Base-by-base conservation (phyloP, 768 basidiomycete species). In the Lactarius vividus region DNA sequence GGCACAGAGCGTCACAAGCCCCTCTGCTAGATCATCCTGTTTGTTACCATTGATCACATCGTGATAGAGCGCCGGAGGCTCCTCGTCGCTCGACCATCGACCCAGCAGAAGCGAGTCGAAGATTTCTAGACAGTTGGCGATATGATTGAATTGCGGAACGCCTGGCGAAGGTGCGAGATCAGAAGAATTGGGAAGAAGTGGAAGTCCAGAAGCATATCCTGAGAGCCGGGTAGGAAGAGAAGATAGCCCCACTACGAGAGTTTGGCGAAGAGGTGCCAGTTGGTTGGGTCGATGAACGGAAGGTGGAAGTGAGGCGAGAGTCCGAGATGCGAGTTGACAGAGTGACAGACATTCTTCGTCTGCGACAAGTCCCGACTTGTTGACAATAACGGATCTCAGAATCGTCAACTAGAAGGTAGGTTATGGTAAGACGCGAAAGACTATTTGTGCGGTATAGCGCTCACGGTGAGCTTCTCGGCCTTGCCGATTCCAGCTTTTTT, bases 41-140 rank as follows among this genome's bases (percentile, higher is more conserved):
- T 80, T 72, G 5, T 80, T 80, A 20, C 71, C 72, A 1, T 77
- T 76, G 29, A 84, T 66, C 29, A 62, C 26, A 42, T 66, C 59
- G 49, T 62, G 59, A 60, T 42, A 64, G 62, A 64, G 64, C 68
- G 64, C 69, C n/a, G 61, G 71, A 44, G 54, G 68, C 5, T 73
- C 72, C 8, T 65, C 72, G 11, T 74, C 62, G 37, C 62, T 71
- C 31, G 70, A 71, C 87, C 88, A 90, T 52, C 83, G 81, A 1
- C 81, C 83, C 10, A 91, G 75, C 1, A 92, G 79, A 72, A 82
- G 88, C 1, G 81, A 77, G 68, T 92, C 90, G 10, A 92, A 71
- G 1, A 91, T 76, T 23, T 79, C 78, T 39, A 92, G 77, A 67
- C 86, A 84, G 35, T 83, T 79, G 67, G 84, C 80, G 3, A 86